Evolutionary conservation across 768 basidiomycete genomes (phyloP).

Genomic region (Neoboletus brunneissimus): DNA sequence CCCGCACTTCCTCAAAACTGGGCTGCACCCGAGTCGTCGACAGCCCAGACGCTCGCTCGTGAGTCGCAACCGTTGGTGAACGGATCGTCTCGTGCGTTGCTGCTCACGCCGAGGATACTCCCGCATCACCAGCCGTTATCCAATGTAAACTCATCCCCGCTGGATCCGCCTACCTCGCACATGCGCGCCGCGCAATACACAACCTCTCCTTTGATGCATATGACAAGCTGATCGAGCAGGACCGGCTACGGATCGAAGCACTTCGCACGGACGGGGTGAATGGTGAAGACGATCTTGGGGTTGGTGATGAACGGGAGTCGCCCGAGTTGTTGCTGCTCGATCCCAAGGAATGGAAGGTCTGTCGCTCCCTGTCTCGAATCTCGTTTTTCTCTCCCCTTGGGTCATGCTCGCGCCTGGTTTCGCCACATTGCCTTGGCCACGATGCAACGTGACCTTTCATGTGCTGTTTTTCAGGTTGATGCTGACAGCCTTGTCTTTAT

Average conservation of each 20-base stretch:
- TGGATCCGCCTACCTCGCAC: conserved; percentile 83
- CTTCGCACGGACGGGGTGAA: conserved; percentile 47
- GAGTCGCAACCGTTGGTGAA: conserved; percentile 4
- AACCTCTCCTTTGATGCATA: conserved; percentile 80
- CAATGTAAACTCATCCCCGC: conserved; percentile 69
- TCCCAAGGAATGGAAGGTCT: conserved; percentile 97
- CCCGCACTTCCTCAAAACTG: conserved; percentile 27
- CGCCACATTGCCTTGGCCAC: not conserved
- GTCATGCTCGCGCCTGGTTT: not conserved
- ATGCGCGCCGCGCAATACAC: conserved; percentile 73
- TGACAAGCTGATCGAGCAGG: conserved; percentile 62
- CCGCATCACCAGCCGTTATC: conserved; percentile 25
- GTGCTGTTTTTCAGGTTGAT: not conserved
- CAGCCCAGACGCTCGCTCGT: conserved; percentile 27
- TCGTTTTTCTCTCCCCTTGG: not conserved
- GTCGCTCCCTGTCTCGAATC: conserved; percentile 10
- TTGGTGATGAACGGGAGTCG: conserved; percentile 87
- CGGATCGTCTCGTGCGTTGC: not conserved
- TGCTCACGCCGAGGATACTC: conserved; percentile 3
- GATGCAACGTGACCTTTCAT: not conserved
- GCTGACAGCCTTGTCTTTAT: conserved; percentile 8
- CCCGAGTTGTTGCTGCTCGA: conserved; percentile 70
- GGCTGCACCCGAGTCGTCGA: conserved; percentile 13
- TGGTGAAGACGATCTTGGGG: conserved; percentile 81
- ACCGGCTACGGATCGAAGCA: conserved; percentile 48